Evolutionary conservation across 2,329 filamentous ascomycete species (phyloP).

Genomic region (Elsinoe australis): DNA sequence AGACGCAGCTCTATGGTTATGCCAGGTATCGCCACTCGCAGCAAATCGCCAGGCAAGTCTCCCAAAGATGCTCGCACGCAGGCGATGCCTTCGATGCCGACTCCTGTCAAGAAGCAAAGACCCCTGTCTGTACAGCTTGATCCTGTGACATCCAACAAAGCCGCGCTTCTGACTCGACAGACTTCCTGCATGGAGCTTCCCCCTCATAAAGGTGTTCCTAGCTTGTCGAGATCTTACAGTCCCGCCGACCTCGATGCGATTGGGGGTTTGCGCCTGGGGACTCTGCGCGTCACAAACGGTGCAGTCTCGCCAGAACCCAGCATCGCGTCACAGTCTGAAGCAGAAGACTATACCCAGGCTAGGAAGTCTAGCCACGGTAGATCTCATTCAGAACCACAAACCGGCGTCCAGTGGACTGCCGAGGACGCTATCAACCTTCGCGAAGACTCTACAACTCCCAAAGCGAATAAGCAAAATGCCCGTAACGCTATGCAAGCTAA

Average conservation of each 20-base stretch:
- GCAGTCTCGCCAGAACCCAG: conserved; percentile 40
- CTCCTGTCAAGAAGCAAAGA: neutral
- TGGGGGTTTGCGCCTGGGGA: conserved; percentile 37
- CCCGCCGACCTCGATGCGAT: conserved; percentile 39
- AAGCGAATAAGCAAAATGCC: neutral
- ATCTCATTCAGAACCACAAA: conserved; percentile 5
- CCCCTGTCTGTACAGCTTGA: conserved; percentile 6
- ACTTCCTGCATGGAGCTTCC: conserved; percentile 5
- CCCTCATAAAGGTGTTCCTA: conserved; percentile 2
- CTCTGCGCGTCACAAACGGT: conserved; percentile 42
- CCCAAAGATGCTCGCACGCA: neutral
- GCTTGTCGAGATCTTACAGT: conserved; percentile 29
- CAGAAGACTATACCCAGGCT: neutral
- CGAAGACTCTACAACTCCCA: conserved; percentile 1
- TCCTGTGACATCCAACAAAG: neutral
- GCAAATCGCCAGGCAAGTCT: conserved; percentile 14
- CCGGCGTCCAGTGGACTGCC: neutral
- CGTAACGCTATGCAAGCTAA: neutral
- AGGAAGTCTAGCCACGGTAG: neutral
- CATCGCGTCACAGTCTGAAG: conserved; percentile 22
- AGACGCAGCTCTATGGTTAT: conserved; percentile 36
- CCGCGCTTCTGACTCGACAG: neutral
- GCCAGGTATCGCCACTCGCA: conserved; percentile 31
- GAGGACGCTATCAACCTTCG: neutral
- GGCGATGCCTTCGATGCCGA: neutral